Base-by-base conservation (phyloP, 192 early-diverging fungal species). In the Backusella westeae region DNA sequence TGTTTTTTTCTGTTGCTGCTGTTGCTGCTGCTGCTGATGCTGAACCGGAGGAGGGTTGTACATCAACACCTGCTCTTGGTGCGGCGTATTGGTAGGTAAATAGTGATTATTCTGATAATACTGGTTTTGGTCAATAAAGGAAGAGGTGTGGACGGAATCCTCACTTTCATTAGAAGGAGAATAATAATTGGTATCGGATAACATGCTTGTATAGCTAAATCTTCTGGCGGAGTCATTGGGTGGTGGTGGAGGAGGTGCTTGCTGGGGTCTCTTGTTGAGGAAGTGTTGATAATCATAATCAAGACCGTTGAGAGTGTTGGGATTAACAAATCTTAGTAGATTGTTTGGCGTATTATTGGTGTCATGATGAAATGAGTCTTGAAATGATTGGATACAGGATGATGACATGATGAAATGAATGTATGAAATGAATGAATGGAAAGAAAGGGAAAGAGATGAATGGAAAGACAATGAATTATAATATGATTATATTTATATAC, bases 131-230 rank as follows among this genome's bases (percentile, higher is more conserved):
- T 41, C 68, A 19, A 69, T 36, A 41, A 41, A 41, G 9, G 39
- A 35, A 39, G 39, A 35, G 2, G 68, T 69, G 21, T 69, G 68
- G 21, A 38, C 26, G 0, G 39, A 80, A 36, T 80, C 79, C 39
- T 80, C 79, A 53, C 79, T 80, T 19, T 71, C 75, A 12, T 76
- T 72, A 26, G 79, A 80, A 34, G 79, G 79, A 38, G 79, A 80
- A 19, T 74, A 72, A 9, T 69, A 65, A 38, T 80, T 65, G 21
- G 63, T 44, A n/a, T 69, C 69, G n/a, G 79, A 80, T 0, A 80
- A 8, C 69, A 80, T 67, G 23, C 72, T 75, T 5, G 79, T 34
- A 23, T 76, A 80, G 67, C 74, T 80, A 65, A 80, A 80, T 8
- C 74, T 75, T 53, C 74, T 53, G 5, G 21, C 59, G 10, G 52